These are phyloP conservation scores for Rhododendron griersonianum DNA, from an alignment of 148 eudicot species.

Conservation along the genomic window DNA sequence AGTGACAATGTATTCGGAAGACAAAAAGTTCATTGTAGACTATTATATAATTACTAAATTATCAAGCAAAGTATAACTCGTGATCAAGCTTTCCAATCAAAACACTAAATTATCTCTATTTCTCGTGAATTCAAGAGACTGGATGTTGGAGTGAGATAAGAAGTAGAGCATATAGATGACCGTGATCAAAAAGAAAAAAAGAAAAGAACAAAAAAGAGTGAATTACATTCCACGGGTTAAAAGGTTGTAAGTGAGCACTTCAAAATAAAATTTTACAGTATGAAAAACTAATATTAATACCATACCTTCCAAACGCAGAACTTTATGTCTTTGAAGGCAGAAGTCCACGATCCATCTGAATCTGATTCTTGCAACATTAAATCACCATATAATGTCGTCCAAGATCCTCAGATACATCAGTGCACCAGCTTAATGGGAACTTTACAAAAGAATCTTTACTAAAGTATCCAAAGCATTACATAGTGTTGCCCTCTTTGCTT, in stretches of 20 bases:
- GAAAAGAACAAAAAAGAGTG: not conserved
- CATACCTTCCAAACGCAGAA: conserved; percentile 6
- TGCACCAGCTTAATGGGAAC: not conserved
- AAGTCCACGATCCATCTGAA: not conserved
- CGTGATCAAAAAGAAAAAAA: not conserved
- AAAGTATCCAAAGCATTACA: not conserved
- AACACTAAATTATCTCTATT: not conserved
- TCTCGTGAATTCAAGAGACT: not conserved
- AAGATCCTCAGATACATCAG: not conserved
- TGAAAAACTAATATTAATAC: not conserved
- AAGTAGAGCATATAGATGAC: not conserved
- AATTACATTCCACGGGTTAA: not conserved
- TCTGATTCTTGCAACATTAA: not conserved
- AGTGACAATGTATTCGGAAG: not conserved
- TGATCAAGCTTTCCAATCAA: not conserved
- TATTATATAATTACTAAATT: not conserved
- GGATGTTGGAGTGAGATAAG: not conserved
- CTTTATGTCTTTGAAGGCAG: not conserved
- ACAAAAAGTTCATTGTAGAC: not conserved
- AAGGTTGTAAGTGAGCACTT: not conserved
- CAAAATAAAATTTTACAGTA: not conserved
- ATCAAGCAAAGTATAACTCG: not conserved
- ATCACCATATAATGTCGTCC: not conserved
- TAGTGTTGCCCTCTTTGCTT: not conserved
- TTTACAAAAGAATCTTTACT: conserved; percentile 6